Conservation (phyloP, 306 rosid genomes). For the Potentilla sterilis region DNA sequence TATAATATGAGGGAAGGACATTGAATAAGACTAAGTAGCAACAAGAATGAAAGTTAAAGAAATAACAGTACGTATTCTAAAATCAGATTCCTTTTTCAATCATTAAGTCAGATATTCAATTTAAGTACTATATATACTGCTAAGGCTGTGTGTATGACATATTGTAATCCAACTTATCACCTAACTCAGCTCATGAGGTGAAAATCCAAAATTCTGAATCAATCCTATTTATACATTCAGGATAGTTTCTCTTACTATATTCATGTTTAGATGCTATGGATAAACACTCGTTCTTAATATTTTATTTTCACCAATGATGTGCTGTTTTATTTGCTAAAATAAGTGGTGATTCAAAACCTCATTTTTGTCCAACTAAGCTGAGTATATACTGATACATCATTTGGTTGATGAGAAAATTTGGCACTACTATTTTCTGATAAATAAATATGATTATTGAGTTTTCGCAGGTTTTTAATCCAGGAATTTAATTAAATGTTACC, state of each 20-base stretch:
- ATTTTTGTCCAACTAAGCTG: background rate
- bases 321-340: background rate
- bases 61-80: background rate
- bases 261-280: background rate
- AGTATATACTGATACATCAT: background rate
- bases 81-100: background rate
- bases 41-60: background rate
- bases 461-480: background rate
- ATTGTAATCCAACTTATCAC: background rate
- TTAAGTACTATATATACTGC: background rate
- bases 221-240: background rate
- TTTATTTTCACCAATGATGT: background rate
- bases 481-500: constrained; percentile 7
- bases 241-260: background rate
- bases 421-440: background rate
- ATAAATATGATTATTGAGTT: background rate
- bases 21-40: constrained; percentile 5
- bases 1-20: background rate
- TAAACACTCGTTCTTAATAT: too few relatives aligned
- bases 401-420: background rate
- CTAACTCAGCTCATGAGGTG: too few relatives aligned
- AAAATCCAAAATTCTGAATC: background rate
- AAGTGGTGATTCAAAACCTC: background rate
- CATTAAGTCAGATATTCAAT: background rate
- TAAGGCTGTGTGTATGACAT: background rate